Base-by-base conservation (phyloP, 352 stramenopile genomes). In the Hyaloperonospora brassicae region DNA sequence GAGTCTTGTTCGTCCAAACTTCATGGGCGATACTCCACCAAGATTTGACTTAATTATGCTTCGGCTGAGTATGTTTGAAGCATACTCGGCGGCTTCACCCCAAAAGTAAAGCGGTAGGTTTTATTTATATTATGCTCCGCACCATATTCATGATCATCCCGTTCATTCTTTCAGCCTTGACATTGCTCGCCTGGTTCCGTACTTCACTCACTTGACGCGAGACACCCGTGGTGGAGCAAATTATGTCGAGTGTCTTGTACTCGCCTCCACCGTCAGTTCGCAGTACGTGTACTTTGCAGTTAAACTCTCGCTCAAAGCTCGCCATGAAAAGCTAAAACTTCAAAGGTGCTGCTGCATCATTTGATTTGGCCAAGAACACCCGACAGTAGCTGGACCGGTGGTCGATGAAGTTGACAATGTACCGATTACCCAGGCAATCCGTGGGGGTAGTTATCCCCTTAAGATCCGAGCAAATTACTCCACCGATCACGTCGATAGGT, bases 131-230 rank as follows among this genome's bases (percentile, higher is more conserved):
- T 7, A 31, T 31, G 27, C 27, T 31, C 7, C 27, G 27, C 7
- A 31, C 68, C 14, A 71, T 61, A 6, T 70, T 63, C 36, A 12
- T 21, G 14, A 42, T 42, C 3, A 10, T 21, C 3, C 36, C 9
- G 40, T 24, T 12, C 14, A 45, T 45, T 10, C 40, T 14, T 11
- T 47, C 17, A 47, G 41, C 41, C 12, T 47, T 47, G 17, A 7
- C 39, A n/a, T 47, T 47, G 21, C 21, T 31, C 1, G 41, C 41
- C 14, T 47, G 41, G 17, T 27, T 47, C 1, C 17, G 12, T 8
- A n/a, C 17, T 45, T 45, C 14, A 17, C 39, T 45, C 3, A 45
- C 7, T 47, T 47, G 7, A 17, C 41, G 7, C 22, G 3, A 13
- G 24, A 2, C 21, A 14, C 17, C 21, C 5, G n/a, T 25, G 2